A percentile compares a stretch with the other conserved stretches of the same genome.
Evolutionary conservation across 2,329 filamentous ascomycete species (phyloP).

Genomic region (Penicillium sp.): DNA sequence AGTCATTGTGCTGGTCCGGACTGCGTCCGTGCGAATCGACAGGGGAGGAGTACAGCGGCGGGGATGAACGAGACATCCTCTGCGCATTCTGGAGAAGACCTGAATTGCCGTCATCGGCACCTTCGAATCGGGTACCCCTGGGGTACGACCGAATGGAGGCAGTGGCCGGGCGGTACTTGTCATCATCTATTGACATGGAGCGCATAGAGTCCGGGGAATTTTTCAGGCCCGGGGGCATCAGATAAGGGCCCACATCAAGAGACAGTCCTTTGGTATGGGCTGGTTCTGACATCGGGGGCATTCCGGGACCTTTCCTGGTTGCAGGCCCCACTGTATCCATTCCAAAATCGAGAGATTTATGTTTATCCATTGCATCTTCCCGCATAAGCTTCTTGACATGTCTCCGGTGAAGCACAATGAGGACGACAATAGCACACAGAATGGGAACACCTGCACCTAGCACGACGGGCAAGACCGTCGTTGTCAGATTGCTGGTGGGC

Average conservation of each 20-base stretch:
- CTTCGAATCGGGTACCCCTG: conserved; percentile 42
- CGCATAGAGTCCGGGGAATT: conserved; percentile 81
- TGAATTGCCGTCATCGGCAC: conserved; percentile 48
- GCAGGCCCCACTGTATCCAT: conserved; percentile 54
- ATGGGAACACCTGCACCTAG: conserved; percentile 74
- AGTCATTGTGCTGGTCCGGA: conserved; percentile 12
- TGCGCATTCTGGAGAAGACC: conserved; percentile 57
- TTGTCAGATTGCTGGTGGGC: conserved; percentile 50
- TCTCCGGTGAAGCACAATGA: conserved; percentile 76
- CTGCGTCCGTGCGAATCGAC: conserved; percentile 12
- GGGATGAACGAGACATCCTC: conserved; percentile 55
- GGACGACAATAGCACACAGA: conserved; percentile 60
- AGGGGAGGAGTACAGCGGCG: conserved; percentile 32
- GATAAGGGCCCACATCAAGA: conserved; percentile 73
- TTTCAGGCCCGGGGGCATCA: conserved; percentile 80
- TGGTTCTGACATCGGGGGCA: conserved; percentile 40
- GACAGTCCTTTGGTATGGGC: conserved; percentile 53
- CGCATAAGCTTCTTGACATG: conserved; percentile 66
- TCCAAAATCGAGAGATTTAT: conserved; percentile 91
- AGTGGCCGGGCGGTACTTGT: conserved; percentile 71
- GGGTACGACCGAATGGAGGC: conserved; percentile 43
- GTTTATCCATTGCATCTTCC: conserved; percentile 83
- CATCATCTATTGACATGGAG: conserved; percentile 76
- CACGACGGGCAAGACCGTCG: conserved; percentile 64
- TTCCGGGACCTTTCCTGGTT: conserved; percentile 40